Evolutionary conservation across 2,329 filamentous ascomycete species (phyloP).

Genomic region (Bipolaris zeicola): DNA sequence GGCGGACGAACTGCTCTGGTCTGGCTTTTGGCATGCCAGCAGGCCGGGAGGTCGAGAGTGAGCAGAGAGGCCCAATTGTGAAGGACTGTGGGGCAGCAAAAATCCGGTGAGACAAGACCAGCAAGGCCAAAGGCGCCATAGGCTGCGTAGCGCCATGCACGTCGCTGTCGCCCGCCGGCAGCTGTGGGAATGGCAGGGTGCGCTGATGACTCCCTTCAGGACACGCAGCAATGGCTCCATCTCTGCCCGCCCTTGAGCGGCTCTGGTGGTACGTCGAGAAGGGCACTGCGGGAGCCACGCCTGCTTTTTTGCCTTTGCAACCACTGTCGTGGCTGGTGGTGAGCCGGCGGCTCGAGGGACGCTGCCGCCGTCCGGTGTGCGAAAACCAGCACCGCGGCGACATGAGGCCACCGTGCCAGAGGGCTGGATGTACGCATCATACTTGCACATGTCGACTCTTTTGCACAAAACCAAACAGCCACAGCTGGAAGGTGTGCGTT

Average conservation of each 20-base stretch:
- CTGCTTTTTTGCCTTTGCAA: background rate
- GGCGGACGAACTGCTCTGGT: slow-evolving; percentile 31
- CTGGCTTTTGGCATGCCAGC: slow-evolving; percentile 7
- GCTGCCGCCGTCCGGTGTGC: background rate
- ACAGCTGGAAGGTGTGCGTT: slow-evolving; percentile 16
- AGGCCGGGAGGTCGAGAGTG: slow-evolving; percentile 10
- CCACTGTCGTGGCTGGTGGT: slow-evolving; percentile 4
- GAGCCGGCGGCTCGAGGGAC: background rate
- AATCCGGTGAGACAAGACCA: slow-evolving; percentile 44
- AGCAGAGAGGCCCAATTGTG: slow-evolving; percentile 20
- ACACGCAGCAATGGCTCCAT: slow-evolving; percentile 12
- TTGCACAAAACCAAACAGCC: slow-evolving; percentile 13
- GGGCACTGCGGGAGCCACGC: slow-evolving; percentile 15
- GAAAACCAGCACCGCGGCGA: background rate
- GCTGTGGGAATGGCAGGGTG: slow-evolving; percentile 18
- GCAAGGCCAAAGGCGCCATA: slow-evolving; percentile 30
- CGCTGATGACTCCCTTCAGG: slow-evolving; percentile 28
- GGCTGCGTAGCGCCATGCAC: slow-evolving; percentile 24
- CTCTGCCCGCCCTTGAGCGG: slow-evolving; percentile 9
- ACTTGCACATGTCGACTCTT: slow-evolving; percentile 10
- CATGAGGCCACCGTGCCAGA: no score
- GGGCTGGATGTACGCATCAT: background rate
- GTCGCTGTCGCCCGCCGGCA: slow-evolving; percentile 24
- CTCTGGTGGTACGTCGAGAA: slow-evolving; percentile 10
- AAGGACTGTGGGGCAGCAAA: slow-evolving; percentile 22